Evolutionary conservation across 441 rosid genomes (phyloP), one percentile per base, ranked within the genome.

Genomic region (Erysimum cheiri): DNA sequence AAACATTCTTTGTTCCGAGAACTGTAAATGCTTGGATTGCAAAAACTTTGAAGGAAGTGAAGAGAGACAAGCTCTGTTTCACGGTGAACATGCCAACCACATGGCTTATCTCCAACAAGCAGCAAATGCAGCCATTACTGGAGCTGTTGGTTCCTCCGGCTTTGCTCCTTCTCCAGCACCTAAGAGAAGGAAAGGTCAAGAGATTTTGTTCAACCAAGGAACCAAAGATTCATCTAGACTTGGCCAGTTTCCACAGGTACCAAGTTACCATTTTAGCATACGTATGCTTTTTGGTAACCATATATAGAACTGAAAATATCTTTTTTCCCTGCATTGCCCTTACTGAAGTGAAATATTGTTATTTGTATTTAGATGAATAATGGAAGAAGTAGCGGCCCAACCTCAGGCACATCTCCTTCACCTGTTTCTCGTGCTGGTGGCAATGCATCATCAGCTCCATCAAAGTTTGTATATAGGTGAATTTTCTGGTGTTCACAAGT

Each of bases 91-190:
- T 81, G 84, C 93, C 76, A 89, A 85, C 84, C 84, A 87, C 85
- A 81, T 95, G 77, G 84, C 91, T 46, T 89, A 82, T 71, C 86
- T 93, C 77, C 99, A 96, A 85, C 98, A 89, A 80, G 98, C 97
- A 59, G 98, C 99, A 55, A 96, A 96, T 84, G 99, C 98, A 65
- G 97, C 98, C 69, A 96, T 93, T 74, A 93, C 97, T 50, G 99
- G 99, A 68, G 98, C 98, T 60, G 83, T 96, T 71, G 98, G 97
- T 47, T 87, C 98, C 60, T 96, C 99, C 15, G 98, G 98, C 41
- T 96, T 80, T 81, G 85, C 91, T 54, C 87, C 98, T 49, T 80
- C 89, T 3, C 94, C 97, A 61, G 74, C 85, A 35, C 87, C 86
- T 71, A 96, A 86, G 83, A 91, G 91, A 86, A 87, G 93, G 82